phyloP scores from a whole-genome alignment of 2,329 filamentous ascomycete genomes.

The Daldinia sp. region DNA sequence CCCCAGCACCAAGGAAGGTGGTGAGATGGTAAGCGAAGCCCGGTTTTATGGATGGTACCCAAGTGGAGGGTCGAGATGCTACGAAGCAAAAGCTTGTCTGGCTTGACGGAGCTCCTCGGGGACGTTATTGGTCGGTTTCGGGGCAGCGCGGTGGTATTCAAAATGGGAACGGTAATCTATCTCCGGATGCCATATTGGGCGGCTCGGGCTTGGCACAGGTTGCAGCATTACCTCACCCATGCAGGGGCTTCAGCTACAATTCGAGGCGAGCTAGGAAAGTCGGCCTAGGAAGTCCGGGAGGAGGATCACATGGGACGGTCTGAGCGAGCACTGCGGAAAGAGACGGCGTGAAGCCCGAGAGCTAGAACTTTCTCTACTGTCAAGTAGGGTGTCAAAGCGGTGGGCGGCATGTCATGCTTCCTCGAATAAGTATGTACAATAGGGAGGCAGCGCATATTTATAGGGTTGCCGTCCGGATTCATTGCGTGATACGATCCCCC shows the following conservation, averaged over 20 bases:
- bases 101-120: conserved; percentile 9
- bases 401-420: conserved; percentile 1
- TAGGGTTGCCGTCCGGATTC: neutral
- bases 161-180: conserved; percentile 36
- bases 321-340: neutral
- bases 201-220: conserved; percentile 11
- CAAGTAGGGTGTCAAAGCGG: conserved; percentile 1
- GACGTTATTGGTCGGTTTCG: conserved; percentile 34
- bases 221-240: conserved; percentile 7
- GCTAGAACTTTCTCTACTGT: conserved; percentile 10
- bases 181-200: conserved; percentile 41
- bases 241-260: conserved; percentile 2
- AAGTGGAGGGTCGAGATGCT: conserved; percentile 15
- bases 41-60: conserved; percentile 8
- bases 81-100: conserved; percentile 22
- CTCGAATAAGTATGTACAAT: neutral
- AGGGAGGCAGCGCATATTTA: conserved; percentile 6
- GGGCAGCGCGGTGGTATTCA: conserved; percentile 13
- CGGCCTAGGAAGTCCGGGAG: conserved; percentile 23
- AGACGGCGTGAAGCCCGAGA: neutral
- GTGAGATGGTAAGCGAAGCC: neutral
- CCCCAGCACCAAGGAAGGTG: neutral
- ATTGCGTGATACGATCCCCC: conserved; percentile 3
- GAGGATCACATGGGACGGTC: conserved; percentile 16
- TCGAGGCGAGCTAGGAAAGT: conserved; percentile 25